Percentiles rank a stretch among this genome's conserved stretches.
phyloP scores from a whole-genome alignment of 805 yeast genomes.

The Ogataea paradorogensis region DNA sequence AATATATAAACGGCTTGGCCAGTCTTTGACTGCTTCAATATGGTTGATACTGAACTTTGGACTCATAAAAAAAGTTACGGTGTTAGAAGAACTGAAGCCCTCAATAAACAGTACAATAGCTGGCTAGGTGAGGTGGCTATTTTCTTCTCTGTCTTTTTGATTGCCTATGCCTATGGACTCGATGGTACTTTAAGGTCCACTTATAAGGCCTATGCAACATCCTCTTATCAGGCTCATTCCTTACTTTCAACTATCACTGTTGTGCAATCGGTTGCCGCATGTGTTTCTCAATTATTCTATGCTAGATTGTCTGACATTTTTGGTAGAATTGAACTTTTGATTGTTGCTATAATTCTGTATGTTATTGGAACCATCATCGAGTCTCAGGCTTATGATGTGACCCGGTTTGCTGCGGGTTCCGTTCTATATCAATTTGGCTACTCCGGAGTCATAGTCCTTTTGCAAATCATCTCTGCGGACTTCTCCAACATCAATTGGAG shows the following conservation, averaged over 20 bases:
- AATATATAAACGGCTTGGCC: no score
- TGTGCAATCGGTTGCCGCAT: constrained; percentile 57
- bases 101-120: constrained; percentile 45
- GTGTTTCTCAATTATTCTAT: constrained; percentile 62
- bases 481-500: constrained; percentile 70
- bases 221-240: constrained; percentile 52
- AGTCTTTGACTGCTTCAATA: no score
- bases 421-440: constrained; percentile 56
- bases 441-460: constrained; percentile 57
- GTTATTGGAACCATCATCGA: constrained; percentile 62
- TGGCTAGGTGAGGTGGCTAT: constrained; percentile 36
- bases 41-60: no score
- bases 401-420: constrained; percentile 63
- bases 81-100: constrained; percentile 53
- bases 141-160: constrained; percentile 48
- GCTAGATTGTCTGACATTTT: constrained; percentile 66
- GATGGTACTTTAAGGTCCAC: constrained; percentile 49
- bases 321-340: constrained; percentile 56
- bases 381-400: constrained; percentile 56
- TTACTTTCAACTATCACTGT: constrained; percentile 57
- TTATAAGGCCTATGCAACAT: constrained; percentile 55
- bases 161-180: constrained; percentile 58
- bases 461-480: constrained; percentile 62
- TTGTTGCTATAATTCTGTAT: constrained; percentile 52
- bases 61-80: constrained; percentile 40